phyloP scores from a whole-genome alignment of 169 alveolate genomes.

The Theileria luwenshuni region DNA sequence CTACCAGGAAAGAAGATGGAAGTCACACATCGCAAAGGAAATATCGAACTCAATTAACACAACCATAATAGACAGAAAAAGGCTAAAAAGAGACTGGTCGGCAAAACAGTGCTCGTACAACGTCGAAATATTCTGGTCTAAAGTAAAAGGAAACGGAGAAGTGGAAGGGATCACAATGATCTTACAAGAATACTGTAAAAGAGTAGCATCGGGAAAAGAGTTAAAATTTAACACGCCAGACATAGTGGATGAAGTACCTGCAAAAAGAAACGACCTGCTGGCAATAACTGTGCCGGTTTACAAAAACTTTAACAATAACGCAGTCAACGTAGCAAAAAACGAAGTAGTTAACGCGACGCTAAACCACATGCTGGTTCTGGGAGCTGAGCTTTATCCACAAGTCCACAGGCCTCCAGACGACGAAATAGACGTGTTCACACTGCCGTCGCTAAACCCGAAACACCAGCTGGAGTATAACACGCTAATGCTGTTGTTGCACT shows the following conservation, averaged over 20 bases:
- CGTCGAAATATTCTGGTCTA: slow-evolving; percentile 53
- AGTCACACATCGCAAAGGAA: slow-evolving; percentile 44
- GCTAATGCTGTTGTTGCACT: slow-evolving; percentile 41
- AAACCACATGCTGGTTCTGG: slow-evolving; percentile 51
- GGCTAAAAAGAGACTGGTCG: slow-evolving; percentile 57
- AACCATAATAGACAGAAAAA: slow-evolving; percentile 36
- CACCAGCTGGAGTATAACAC: slow-evolving; percentile 59
- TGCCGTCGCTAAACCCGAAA: slow-evolving; percentile 54
- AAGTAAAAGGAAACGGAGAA: slow-evolving; percentile 2
- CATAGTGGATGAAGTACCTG: slow-evolving; percentile 24
- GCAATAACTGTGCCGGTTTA: slow-evolving; percentile 62
- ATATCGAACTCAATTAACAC: slow-evolving; percentile 41
- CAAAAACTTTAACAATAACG: slow-evolving; percentile 4
- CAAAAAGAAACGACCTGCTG: slow-evolving; percentile 29
- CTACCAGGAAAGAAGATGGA: slow-evolving; percentile 69
- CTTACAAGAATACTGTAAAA: slow-evolving; percentile 18
- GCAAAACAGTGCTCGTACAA: slow-evolving; percentile 47
- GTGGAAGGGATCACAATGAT: not conserved
- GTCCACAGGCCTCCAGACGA: slow-evolving; percentile 67
- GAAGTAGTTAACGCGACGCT: slow-evolving; percentile 47
- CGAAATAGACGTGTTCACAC: slow-evolving; percentile 63
- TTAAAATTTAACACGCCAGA: not conserved
- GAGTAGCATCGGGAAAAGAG: slow-evolving; percentile 9
- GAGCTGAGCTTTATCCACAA: slow-evolving; percentile 61
- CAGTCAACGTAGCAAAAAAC: slow-evolving; percentile 10